Percentiles rank a stretch among this genome's conserved stretches.
These are phyloP conservation scores for Cladosporium sp. DNA, from an alignment of 2,329 filamentous ascomycete genomes.

Conservation along the genomic window DNA sequence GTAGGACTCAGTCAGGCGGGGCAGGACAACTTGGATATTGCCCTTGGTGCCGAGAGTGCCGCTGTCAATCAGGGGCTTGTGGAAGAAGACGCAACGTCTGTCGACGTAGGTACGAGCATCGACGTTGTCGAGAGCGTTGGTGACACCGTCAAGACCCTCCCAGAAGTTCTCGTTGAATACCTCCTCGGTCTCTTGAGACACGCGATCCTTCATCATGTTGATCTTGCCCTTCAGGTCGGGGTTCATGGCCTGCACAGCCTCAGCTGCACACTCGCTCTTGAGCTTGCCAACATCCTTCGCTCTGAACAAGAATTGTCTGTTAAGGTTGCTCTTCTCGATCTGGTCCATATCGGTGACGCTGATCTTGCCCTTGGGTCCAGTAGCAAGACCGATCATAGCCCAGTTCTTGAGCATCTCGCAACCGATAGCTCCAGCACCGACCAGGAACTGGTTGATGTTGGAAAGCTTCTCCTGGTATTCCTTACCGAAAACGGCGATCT, in stretches of 20 bases:
- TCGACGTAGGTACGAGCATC: constrained; percentile 97
- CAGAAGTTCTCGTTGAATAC: constrained; percentile 95
- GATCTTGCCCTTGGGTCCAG: constrained; percentile 85
- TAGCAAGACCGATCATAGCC: constrained; percentile 96
- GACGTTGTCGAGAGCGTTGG: constrained; percentile 96
- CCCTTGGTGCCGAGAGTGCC: constrained; percentile 98
- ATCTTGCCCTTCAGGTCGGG: constrained; percentile 88
- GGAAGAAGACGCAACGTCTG: constrained; percentile 95
- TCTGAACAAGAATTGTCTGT: constrained; percentile 95
- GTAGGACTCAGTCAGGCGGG: constrained; percentile 91
- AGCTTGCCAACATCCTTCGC: constrained; percentile 89
- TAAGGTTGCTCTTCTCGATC: constrained; percentile 98
- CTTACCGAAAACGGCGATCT: constrained; percentile 92
- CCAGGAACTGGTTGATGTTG: constrained; percentile 89
- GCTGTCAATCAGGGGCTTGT: constrained; percentile 92
- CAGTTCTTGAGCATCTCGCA: constrained; percentile 99
- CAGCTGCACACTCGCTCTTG: constrained; percentile 93
- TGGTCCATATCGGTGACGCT: constrained; percentile 96
- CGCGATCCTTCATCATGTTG: constrained; percentile 80
- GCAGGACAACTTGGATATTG: constrained; percentile 94
- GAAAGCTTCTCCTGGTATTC: constrained; percentile 93
- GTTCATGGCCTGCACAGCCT: constrained; percentile 93
- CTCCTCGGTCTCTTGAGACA: constrained; percentile 87
- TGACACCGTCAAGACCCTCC: constrained; percentile 83
- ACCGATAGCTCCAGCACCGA: constrained; percentile 94